These are phyloP conservation scores for Laetiporus sulphureus DNA, from an alignment of 1,284 basidiomycete species.

Conservation along the genomic window DNA sequence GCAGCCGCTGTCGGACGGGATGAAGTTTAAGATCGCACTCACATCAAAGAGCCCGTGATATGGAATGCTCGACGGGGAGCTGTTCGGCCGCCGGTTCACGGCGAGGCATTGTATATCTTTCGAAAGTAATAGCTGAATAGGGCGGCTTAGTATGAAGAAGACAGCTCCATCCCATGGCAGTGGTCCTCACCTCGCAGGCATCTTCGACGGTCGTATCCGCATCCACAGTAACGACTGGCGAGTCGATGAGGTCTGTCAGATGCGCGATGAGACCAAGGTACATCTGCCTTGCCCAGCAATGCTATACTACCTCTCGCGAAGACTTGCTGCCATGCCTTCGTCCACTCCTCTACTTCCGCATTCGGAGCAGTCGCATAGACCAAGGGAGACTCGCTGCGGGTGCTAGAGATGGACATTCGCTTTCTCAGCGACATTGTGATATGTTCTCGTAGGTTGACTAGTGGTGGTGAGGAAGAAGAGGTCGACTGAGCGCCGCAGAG, in stretches of 20 bases:
- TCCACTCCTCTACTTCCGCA: conserved; percentile 49
- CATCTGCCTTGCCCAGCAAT: too few relatives aligned
- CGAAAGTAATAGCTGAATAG: conserved; percentile 56
- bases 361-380: conserved; percentile 26
- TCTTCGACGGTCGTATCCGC: conserved; percentile 68
- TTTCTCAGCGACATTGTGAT: conserved; percentile 23
- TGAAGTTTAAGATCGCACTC: conserved; percentile 26
- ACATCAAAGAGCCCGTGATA: conserved; percentile 73
- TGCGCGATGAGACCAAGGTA: neutral
- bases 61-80: conserved; percentile 23
- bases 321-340: conserved; percentile 47
- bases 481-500: conserved; percentile 1
- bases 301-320: conserved; percentile 52
- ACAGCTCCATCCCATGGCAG: too few relatives aligned
- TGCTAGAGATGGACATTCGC: conserved; percentile 29
- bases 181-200: conserved; percentile 59
- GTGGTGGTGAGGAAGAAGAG: neutral
- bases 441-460: neutral
- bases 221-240: conserved; percentile 54
- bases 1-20: too few relatives aligned
- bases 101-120: conserved; percentile 59
- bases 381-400: conserved; percentile 24
- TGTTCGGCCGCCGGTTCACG: conserved; percentile 36
- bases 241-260: conserved; percentile 55
- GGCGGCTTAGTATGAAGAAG: too few relatives aligned